Percentiles rank a stretch among this genome's conserved stretches.
Evolutionary conservation across 352 stramenopile species (phyloP).

Genomic region (Plasmopara muralis): DNA sequence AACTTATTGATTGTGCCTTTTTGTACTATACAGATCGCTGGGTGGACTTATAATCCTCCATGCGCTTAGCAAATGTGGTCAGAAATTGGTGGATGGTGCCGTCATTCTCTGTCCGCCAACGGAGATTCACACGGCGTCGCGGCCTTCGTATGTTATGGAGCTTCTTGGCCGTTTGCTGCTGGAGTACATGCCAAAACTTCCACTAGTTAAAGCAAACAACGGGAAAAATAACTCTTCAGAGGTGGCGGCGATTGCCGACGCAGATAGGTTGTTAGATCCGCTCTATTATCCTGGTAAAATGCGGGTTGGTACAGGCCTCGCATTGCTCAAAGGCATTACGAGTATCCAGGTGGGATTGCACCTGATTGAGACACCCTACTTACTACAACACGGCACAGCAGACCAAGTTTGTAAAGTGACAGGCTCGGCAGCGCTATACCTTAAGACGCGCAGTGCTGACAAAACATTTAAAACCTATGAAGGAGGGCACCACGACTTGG

Average conservation of each 20-base stretch:
- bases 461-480: slow-evolving; percentile 67
- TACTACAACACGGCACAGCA: slow-evolving; percentile 65
- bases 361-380: slow-evolving; percentile 60
- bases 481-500: slow-evolving; percentile 57
- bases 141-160: slow-evolving; percentile 42
- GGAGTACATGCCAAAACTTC: slow-evolving; percentile 56
- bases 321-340: slow-evolving; percentile 56
- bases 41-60: slow-evolving; percentile 61
- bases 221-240: slow-evolving; percentile 59
- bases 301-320: slow-evolving; percentile 62
- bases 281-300: slow-evolving; percentile 72
- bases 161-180: slow-evolving; percentile 44
- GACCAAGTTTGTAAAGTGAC: slow-evolving; percentile 67
- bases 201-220: slow-evolving; percentile 46
- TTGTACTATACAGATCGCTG: slow-evolving; percentile 40
- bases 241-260: slow-evolving; percentile 44
- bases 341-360: slow-evolving; percentile 50
- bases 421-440: slow-evolving; percentile 52
- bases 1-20: neutral
- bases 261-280: slow-evolving; percentile 48
- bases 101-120: slow-evolving; percentile 65
- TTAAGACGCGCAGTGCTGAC: slow-evolving; percentile 48
- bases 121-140: slow-evolving; percentile 54
- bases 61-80: slow-evolving; percentile 39
- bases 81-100: slow-evolving; percentile 52